Percentiles rank a stretch among this genome's conserved stretches.
These are phyloP conservation scores for Onygena corvina DNA, from an alignment of 2,329 filamentous ascomycete genomes.

Conservation along the genomic window DNA sequence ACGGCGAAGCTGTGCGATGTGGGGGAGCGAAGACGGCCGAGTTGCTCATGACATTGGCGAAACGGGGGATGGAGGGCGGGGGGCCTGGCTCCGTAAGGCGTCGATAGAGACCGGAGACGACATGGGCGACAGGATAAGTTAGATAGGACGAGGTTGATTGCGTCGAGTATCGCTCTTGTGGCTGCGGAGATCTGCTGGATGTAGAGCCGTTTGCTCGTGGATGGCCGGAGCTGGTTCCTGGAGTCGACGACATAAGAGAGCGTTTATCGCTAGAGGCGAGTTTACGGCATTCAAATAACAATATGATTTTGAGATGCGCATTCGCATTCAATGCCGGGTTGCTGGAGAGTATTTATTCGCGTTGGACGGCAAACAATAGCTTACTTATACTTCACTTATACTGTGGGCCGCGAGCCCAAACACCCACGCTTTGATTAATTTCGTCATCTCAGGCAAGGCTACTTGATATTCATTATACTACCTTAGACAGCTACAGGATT, in stretches of 20 bases:
- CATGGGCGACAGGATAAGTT: slow-evolving; percentile 41
- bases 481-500: too few relatives aligned
- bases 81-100: slow-evolving; percentile 43
- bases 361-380: too few relatives aligned
- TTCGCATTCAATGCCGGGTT: too few relatives aligned
- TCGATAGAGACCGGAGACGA: slow-evolving; percentile 53
- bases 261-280: too few relatives aligned
- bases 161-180: slow-evolving; percentile 12
- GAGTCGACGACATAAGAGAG: slow-evolving; percentile 5
- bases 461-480: too few relatives aligned
- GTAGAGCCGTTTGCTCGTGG: neutral
- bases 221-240: neutral
- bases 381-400: too few relatives aligned
- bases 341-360: too few relatives aligned
- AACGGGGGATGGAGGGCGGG: slow-evolving; percentile 15
- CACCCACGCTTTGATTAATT: too few relatives aligned
- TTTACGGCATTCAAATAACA: too few relatives aligned
- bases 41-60: slow-evolving; percentile 16
- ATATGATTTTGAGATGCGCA: too few relatives aligned
- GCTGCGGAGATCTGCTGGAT: slow-evolving; percentile 5
- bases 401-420: too few relatives aligned
- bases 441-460: too few relatives aligned
- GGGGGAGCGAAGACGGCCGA: slow-evolving; percentile 49
- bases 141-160: slow-evolving; percentile 37
- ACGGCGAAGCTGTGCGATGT: slow-evolving; percentile 58